Evolutionary conservation across 1,284 basidiomycete genomes (phyloP).

Genomic region (Hemileccinum hortonii): DNA sequence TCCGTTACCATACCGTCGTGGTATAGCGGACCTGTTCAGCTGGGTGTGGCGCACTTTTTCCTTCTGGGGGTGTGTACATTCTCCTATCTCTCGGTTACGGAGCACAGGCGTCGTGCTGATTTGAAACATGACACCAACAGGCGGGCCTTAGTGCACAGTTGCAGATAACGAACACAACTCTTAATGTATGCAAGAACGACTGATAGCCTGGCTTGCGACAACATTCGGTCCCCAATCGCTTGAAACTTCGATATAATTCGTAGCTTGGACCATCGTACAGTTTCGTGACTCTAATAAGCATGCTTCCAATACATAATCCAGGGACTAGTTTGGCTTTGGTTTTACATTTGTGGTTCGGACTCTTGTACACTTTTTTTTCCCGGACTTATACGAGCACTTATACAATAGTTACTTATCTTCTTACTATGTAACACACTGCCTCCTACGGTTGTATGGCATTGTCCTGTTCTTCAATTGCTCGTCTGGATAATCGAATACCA

Average conservation of each 20-base stretch:
- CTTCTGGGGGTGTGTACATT: conserved; percentile 12
- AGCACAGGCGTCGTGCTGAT: not conserved
- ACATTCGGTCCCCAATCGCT: not conserved
- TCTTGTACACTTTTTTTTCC: too few species aligned
- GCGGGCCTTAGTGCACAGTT: conserved; percentile 3
- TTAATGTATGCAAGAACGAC: not conserved
- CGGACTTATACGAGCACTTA: too few species aligned
- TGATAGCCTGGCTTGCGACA: not conserved
- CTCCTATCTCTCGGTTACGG: not conserved
- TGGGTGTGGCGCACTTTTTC: conserved; percentile 40
- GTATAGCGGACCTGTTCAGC: conserved; percentile 34
- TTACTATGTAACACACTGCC: too few species aligned
- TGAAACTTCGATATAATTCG: not conserved
- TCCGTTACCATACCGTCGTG: conserved; percentile 45
- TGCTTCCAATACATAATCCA: not conserved
- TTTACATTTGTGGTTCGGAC: too few species aligned
- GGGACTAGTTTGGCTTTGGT: not conserved
- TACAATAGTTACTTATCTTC: too few species aligned
- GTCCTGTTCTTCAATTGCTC: too few species aligned
- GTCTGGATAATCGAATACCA: too few species aligned
- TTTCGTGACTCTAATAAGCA: not conserved
- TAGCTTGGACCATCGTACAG: not conserved
- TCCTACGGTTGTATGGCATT: too few species aligned
- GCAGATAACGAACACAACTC: not conserved
- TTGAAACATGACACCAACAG: not conserved